Evolutionary conservation across 73 alveolate genomes (phyloP).

Genomic region (Blepharisma japonicum): DNA sequence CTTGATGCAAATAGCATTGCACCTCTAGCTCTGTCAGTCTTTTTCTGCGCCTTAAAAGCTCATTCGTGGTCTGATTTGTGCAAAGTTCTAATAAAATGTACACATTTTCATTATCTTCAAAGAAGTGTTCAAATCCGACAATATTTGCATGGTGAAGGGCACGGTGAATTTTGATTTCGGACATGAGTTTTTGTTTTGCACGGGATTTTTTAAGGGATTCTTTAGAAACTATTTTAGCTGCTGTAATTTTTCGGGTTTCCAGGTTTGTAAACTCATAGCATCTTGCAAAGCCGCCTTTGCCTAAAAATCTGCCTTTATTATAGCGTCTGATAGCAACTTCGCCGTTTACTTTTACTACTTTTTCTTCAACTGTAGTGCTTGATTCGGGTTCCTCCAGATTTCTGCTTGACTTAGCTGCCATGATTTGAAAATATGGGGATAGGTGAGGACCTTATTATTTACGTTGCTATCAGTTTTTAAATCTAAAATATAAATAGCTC

Average conservation of each 20-base stretch:
- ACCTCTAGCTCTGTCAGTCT: constrained; percentile 57
- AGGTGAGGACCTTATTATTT: too few relatives aligned
- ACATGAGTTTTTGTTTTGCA: constrained; percentile 88
- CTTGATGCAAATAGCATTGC: constrained; percentile 48
- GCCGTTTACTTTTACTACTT: not conserved
- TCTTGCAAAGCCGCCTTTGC: constrained; percentile 95
- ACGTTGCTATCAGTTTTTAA: too few relatives aligned
- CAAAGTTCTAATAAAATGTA: constrained; percentile 60
- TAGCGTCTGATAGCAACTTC: constrained; percentile 2
- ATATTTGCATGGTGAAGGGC: constrained; percentile 85
- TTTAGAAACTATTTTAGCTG: constrained; percentile 90
- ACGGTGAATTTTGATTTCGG: constrained; percentile 94
- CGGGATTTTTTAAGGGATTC: constrained; percentile 81
- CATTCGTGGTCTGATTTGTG: constrained; percentile 51
- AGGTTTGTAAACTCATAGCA: constrained; percentile 81
- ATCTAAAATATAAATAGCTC: too few relatives aligned
- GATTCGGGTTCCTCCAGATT: too few relatives aligned
- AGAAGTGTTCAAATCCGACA: constrained; percentile 93
- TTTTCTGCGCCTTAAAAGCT: constrained; percentile 46
- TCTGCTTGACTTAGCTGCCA: too few relatives aligned
- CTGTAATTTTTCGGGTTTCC: constrained; percentile 59
- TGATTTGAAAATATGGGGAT: too few relatives aligned
- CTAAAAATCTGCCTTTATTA: constrained; percentile 68
- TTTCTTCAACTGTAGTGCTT: not conserved
- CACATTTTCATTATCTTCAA: constrained; percentile 59